phyloP scores from a whole-genome alignment of 345 rosid species.

The Syzygium jambos region DNA sequence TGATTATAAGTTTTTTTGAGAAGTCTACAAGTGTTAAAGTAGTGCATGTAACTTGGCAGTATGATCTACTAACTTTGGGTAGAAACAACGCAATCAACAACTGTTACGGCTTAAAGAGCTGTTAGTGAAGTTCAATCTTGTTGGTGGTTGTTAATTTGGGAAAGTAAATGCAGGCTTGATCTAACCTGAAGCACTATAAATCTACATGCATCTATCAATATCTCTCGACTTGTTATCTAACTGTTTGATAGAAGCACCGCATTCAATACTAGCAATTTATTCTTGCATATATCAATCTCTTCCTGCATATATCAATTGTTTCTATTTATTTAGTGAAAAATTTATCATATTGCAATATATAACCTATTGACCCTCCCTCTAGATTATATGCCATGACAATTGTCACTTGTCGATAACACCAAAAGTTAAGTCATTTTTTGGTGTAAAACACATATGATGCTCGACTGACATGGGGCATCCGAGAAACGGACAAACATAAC shows the following conservation, averaged over 20 bases:
- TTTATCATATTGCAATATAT: no score
- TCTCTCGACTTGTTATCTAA: background rate
- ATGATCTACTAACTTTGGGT: background rate
- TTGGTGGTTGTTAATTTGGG: background rate
- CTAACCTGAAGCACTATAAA: background rate
- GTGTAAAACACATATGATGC: no score
- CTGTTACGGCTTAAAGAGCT: background rate
- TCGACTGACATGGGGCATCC: no score
- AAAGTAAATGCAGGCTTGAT: accelerated
- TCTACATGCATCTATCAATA: background rate
- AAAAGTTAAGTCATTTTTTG: no score
- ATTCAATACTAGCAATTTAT: no score
- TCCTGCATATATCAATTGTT: background rate
- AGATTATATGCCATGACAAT: no score
- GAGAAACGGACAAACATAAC: no score
- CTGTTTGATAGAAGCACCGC: no score
- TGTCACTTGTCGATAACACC: no score
- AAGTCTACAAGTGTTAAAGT: background rate
- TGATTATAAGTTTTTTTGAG: background rate
- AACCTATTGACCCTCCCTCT: background rate
- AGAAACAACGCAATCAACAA: background rate
- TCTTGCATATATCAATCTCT: no score
- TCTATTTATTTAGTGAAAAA: background rate
- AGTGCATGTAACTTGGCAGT: background rate
- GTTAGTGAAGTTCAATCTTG: background rate